A percentile compares a stretch with the other conserved stretches of the same genome.
Conservation (phyloP, 768 basidiomycete species). For the Pholiota molesta region DNA sequence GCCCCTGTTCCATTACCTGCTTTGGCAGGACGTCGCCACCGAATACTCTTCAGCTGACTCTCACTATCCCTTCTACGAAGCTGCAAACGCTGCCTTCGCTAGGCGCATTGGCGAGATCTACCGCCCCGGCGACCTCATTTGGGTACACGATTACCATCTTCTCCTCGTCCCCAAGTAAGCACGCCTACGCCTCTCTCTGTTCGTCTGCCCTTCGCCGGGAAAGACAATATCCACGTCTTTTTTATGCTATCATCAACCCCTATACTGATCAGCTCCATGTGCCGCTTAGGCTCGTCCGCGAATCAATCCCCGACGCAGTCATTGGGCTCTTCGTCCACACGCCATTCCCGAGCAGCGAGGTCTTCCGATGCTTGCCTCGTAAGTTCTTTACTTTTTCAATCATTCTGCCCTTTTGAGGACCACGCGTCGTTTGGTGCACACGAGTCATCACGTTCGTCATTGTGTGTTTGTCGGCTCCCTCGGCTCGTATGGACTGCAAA, state of each 20-base stretch:
- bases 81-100: conserved; percentile 87
- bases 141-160: conserved; percentile 96
- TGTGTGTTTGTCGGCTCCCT: background rate
- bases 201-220: conserved; percentile 10
- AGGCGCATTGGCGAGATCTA: conserved; percentile 72
- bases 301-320: conserved; percentile 65
- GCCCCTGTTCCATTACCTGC: conserved; percentile 97
- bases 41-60: conserved; percentile 86
- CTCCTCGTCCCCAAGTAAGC: conserved; percentile 76
- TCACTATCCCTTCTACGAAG: conserved; percentile 79
- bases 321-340: conserved; percentile 97
- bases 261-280: conserved; percentile 6
- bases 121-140: conserved; percentile 88
- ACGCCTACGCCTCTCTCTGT: conserved; percentile 4
- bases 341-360: conserved; percentile 95
- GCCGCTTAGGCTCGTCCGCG: conserved; percentile 63
- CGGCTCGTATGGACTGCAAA: background rate
- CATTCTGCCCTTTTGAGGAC: background rate
- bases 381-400: conserved; percentile 32
- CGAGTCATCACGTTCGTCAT: background rate
- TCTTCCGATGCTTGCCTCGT: conserved; percentile 93
- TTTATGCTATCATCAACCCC: conserved; percentile 1
- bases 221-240: background rate
- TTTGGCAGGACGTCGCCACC: conserved; percentile 95
- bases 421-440: background rate